Conservation (phyloP, 2,329 filamentous ascomycete genomes). For the Elsinoe arachidis region DNA sequence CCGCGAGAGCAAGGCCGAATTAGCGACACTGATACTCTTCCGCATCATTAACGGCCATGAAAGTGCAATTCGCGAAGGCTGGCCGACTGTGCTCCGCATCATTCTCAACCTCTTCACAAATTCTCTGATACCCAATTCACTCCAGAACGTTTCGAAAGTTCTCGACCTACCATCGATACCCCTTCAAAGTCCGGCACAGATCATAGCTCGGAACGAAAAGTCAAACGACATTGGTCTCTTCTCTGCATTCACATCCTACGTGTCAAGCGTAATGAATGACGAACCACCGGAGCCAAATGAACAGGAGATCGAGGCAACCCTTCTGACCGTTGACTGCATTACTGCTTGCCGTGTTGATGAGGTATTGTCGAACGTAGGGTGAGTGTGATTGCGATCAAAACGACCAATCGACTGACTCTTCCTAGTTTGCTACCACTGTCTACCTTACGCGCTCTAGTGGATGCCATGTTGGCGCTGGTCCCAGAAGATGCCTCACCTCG, state of each 20-base stretch:
- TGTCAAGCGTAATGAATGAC: slow-evolving; percentile 97
- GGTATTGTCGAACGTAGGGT: slow-evolving; percentile 76
- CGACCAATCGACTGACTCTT: slow-evolving; percentile 14
- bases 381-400: slow-evolving; percentile 30
- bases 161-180: slow-evolving; percentile 74
- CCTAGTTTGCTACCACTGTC: slow-evolving; percentile 52
- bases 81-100: slow-evolving; percentile 76
- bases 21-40: slow-evolving; percentile 93
- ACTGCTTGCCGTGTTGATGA: slow-evolving; percentile 78
- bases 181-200: slow-evolving; percentile 79
- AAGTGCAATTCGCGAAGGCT: slow-evolving; percentile 62
- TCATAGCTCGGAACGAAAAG: slow-evolving; percentile 79
- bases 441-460: slow-evolving; percentile 55
- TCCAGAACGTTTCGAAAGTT: slow-evolving; percentile 53
- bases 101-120: slow-evolving; percentile 96
- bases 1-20: slow-evolving; percentile 82
- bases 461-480: slow-evolving; percentile 70
- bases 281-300: slow-evolving; percentile 96
- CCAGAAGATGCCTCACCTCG: slow-evolving; percentile 74
- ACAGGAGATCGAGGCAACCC: slow-evolving; percentile 89
- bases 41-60: slow-evolving; percentile 83
- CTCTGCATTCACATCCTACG: slow-evolving; percentile 89
- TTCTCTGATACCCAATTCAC: slow-evolving; percentile 78
- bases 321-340: slow-evolving; percentile 90
- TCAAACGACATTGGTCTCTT: slow-evolving; percentile 76